These are phyloP conservation scores for Saturnispora hagleri DNA, from an alignment of 805 yeast species.

Conservation along the genomic window DNA sequence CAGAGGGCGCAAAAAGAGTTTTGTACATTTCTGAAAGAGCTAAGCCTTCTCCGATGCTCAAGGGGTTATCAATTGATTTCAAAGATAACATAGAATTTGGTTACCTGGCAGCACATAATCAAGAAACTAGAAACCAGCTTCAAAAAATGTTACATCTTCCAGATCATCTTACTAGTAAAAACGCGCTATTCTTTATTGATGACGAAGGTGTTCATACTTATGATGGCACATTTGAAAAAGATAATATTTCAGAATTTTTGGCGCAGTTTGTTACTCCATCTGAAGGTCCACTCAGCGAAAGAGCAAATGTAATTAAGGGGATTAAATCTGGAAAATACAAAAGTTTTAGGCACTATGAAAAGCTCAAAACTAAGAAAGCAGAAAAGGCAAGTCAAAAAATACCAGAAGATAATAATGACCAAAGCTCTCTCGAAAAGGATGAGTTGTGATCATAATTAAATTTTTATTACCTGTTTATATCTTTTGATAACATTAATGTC, in stretches of 20 bases:
- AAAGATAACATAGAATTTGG: slow-evolving; percentile 42
- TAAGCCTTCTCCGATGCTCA: slow-evolving; percentile 45
- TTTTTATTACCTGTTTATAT: background rate
- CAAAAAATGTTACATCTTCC: slow-evolving; percentile 10
- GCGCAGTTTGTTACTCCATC: slow-evolving; percentile 23
- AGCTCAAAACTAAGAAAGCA: slow-evolving; percentile 19
- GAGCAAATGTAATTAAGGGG: slow-evolving; percentile 17
- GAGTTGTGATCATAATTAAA: slow-evolving; percentile 10
- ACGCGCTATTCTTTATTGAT: slow-evolving; percentile 20
- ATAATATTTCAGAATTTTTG: slow-evolving; percentile 26
- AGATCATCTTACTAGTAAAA: slow-evolving; percentile 12
- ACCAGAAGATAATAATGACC: background rate
- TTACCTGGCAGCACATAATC: slow-evolving; percentile 22
- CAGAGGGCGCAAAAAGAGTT: slow-evolving; percentile 28
- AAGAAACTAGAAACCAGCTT: slow-evolving; percentile 10
- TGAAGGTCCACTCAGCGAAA: slow-evolving; percentile 29
- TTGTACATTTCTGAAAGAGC: slow-evolving; percentile 46
- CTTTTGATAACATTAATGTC: background rate
- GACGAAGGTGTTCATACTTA: slow-evolving; percentile 13
- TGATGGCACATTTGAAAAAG: slow-evolving; percentile 26
- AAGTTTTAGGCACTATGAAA: slow-evolving; percentile 16
- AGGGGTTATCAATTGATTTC: slow-evolving; percentile 64
- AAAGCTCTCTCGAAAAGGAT: slow-evolving; percentile 11
- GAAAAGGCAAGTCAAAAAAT: slow-evolving; percentile 7
- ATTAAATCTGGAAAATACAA: slow-evolving; percentile 18